A percentile compares a stretch with the other conserved stretches of the same genome.
Conservation (phyloP, 2,329 filamentous ascomycete genomes). For the Emergomyces orientalis region DNA sequence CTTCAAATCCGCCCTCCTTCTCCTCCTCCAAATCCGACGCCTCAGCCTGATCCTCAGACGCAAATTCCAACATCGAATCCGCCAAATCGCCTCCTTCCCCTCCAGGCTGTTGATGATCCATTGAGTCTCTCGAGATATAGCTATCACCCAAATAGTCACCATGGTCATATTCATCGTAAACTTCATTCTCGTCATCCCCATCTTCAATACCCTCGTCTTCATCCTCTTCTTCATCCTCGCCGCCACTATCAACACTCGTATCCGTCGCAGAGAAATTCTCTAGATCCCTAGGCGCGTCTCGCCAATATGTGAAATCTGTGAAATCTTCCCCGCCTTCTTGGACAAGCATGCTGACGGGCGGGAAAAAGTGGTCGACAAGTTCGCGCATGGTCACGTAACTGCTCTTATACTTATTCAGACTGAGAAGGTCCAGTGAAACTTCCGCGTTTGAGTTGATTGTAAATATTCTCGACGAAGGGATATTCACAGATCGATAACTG, state of each 20-base stretch:
- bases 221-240: slow-evolving; percentile 47
- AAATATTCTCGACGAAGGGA: slow-evolving; percentile 88
- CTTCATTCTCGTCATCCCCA: slow-evolving; percentile 44
- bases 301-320: slow-evolving; percentile 96
- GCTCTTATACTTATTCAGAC: slow-evolving; percentile 88
- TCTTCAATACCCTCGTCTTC: slow-evolving; percentile 42
- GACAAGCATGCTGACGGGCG: slow-evolving; percentile 76
- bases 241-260: slow-evolving; percentile 46
- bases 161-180: slow-evolving; percentile 35
- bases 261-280: slow-evolving; percentile 85
- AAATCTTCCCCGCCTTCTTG: slow-evolving; percentile 87
- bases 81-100: slow-evolving; percentile 24
- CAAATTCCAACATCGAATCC: slow-evolving; percentile 32
- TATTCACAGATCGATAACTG: slow-evolving; percentile 91
- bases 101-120: slow-evolving; percentile 40
- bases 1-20: slow-evolving; percentile 20
- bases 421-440: slow-evolving; percentile 81
- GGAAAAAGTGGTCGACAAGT: slow-evolving; percentile 96
- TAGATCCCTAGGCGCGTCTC: slow-evolving; percentile 71
- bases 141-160: slow-evolving; percentile 45
- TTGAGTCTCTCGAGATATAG: slow-evolving; percentile 46
- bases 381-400: slow-evolving; percentile 97
- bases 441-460: slow-evolving; percentile 98
- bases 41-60: slow-evolving; percentile 15
- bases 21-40: slow-evolving; percentile 36